Evolutionary conservation across 1,284 basidiomycete species (phyloP).

Genomic region (Sphagnurus paluster): DNA sequence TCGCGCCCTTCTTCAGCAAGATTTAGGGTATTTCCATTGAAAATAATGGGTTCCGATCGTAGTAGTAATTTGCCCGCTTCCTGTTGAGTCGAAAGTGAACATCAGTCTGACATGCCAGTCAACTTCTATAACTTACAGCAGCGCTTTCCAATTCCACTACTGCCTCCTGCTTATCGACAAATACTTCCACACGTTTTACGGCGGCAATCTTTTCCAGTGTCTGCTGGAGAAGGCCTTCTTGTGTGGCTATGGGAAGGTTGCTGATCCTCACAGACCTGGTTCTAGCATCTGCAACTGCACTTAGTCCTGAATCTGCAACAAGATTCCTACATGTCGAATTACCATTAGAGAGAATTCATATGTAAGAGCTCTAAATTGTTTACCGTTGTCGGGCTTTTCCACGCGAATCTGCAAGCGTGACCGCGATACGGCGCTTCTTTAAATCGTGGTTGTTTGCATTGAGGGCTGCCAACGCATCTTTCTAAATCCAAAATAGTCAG

Average conservation of each 20-base stretch:
- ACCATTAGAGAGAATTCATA: not conserved
- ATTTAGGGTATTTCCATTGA: conserved; percentile 56
- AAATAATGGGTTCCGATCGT: conserved; percentile 64
- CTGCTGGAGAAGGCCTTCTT: conserved; percentile 91
- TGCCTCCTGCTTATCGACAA: conserved; percentile 66
- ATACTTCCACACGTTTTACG: conserved; percentile 79
- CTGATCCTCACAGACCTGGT: conserved; percentile 74
- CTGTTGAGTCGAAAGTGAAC: conserved; percentile 37
- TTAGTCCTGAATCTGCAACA: conserved; percentile 54
- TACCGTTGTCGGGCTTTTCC: conserved; percentile 57
- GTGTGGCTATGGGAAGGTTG: conserved; percentile 65
- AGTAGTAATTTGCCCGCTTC: conserved; percentile 80
- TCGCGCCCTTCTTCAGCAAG: conserved; percentile 54
- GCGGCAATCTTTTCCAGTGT: conserved; percentile 73
- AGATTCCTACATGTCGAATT: conserved; percentile 33
- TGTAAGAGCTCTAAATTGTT: conserved; percentile 1
- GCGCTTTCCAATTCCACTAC: conserved; percentile 73
- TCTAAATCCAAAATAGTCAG: conserved; percentile 39
- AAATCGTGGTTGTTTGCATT: conserved; percentile 83
- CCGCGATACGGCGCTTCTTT: conserved; percentile 82
- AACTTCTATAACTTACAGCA: conserved; percentile 53
- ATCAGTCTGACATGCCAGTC: not conserved
- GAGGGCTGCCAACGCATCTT: conserved; percentile 71
- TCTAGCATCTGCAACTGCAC: conserved; percentile 59
- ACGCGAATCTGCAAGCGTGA: conserved; percentile 80